phyloP scores from a whole-genome alignment of 495 filamentous ascomycete genomes.

The Pyrenopolyporus hunteri region DNA sequence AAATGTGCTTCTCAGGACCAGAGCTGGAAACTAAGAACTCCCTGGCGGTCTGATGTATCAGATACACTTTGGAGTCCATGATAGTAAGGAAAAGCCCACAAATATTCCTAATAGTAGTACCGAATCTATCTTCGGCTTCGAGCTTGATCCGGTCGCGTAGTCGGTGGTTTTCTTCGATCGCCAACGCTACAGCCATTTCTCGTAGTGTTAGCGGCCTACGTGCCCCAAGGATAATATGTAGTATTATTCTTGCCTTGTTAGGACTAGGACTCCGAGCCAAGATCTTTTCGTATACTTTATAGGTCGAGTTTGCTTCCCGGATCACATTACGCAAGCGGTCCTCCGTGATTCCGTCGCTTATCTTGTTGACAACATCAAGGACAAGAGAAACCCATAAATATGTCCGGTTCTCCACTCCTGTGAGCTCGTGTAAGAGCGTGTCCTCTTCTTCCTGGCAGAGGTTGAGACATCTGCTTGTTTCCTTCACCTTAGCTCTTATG shows the following conservation, averaged over 20 bases:
- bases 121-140: slow-evolving; percentile 37
- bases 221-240: slow-evolving; percentile 51
- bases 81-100: slow-evolving; percentile 53
- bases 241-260: slow-evolving; percentile 39
- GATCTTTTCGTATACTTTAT: slow-evolving; percentile 53
- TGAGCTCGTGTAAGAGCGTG: slow-evolving; percentile 38
- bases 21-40: slow-evolving; percentile 42
- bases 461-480: slow-evolving; percentile 28
- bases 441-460: slow-evolving; percentile 26
- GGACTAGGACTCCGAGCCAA: slow-evolving; percentile 39
- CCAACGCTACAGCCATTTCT: slow-evolving; percentile 50
- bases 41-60: slow-evolving; percentile 54
- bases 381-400: slow-evolving; percentile 49
- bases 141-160: slow-evolving; percentile 33
- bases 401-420: slow-evolving; percentile 41
- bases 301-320: slow-evolving; percentile 32
- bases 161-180: slow-evolving; percentile 29
- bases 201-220: slow-evolving; percentile 45
- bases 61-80: slow-evolving; percentile 44
- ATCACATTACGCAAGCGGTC: slow-evolving; percentile 33
- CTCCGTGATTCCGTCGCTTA: slow-evolving; percentile 24
- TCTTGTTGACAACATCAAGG: slow-evolving; percentile 38
- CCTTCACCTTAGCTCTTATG: slow-evolving; percentile 42
- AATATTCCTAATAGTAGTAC: slow-evolving; percentile 36
- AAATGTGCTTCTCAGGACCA: no score